Evolutionary conservation across 176 grass and related monocot species (phyloP).

Genomic region (Juncus inflexus): DNA sequence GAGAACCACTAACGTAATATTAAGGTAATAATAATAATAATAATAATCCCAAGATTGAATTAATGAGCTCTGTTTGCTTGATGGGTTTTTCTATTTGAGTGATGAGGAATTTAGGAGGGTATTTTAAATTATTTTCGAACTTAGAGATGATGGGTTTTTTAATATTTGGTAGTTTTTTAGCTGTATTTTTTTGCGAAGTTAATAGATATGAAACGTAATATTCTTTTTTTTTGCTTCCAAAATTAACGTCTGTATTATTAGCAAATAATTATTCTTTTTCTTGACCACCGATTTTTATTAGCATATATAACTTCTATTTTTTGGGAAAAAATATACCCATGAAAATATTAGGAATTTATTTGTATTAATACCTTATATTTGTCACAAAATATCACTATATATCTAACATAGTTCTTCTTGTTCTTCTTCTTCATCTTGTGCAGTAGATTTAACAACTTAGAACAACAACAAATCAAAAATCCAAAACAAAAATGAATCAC

Average conservation of each 20-base stretch:
- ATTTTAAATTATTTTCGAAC: too few relatives aligned
- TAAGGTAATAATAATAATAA: background rate
- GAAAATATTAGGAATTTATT: background rate
- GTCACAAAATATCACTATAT: background rate
- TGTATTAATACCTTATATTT: background rate
- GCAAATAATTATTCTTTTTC: constrained; percentile 28
- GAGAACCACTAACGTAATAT: constrained; percentile 31
- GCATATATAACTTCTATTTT: background rate
- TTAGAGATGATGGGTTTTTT: too few relatives aligned
- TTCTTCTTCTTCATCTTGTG: background rate
- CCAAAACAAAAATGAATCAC: constrained; percentile 48
- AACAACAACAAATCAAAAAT: background rate
- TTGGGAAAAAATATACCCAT: background rate
- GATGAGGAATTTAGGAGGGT: too few relatives aligned
- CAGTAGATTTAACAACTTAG: constrained; percentile 58
- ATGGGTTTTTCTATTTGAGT: too few relatives aligned
- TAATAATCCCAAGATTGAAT: too few relatives aligned
- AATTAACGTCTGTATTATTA: too few relatives aligned
- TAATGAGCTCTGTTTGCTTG: too few relatives aligned
- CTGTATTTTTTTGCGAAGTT: background rate
- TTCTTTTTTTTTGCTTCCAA: too few relatives aligned
- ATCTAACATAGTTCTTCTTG: constrained; percentile 27
- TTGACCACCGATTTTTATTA: constrained; percentile 42
- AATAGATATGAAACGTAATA: too few relatives aligned
- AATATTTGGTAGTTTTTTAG: constrained; percentile 6